Base-by-base conservation (phyloP, 805 yeast genomes). In the Torulaspora quercuum region DNA sequence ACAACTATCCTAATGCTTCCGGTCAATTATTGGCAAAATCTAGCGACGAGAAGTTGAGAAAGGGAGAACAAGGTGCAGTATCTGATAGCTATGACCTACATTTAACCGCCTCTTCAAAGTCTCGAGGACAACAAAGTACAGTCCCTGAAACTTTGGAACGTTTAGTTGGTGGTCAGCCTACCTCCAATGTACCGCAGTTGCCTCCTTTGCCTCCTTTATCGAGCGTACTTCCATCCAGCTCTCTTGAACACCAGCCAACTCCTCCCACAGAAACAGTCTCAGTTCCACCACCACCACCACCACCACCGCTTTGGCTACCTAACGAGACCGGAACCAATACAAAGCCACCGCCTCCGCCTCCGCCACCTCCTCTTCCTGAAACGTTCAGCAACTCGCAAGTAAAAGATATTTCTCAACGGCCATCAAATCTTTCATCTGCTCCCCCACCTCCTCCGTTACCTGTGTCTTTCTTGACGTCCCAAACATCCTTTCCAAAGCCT, bases 341-440 rank as follows among this genome's bases (percentile, higher is more conserved):
- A 18, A 19, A 25, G 13, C 9, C 5, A 5, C 4, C n/a, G 25
- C 7, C 7, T 6, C 25, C 37, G 7, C 33, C 37, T 7, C 55
- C 65, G 7, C 64, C 67, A 6, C 63, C 63, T n/a, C 57, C 52
- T 7, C 53, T 55, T 18, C 63, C 68, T 9, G 64, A 63, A 5
- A 59, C 66, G 11, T 61, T 67, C 3, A 28, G 10, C 12, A 22
- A 22, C 3, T 22, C 25, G 6, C 12, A 4, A 25, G n/a, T 13
- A 18, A 12, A 11, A 7, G 19, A 12, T 7, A 9, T 6, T 11
- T 5, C 29, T 1, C 20, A 11, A 1, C 7, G 11, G 5, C 17
- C 20, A 16, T 12, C 9, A 22, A 8, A 15, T 5, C 15, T 25
- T 11, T 21, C 29, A n/a, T 29, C 36, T 16, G 26, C 37, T 3